Evolutionary conservation across 2,329 filamentous ascomycete species (phyloP).

Genomic region (Fusarium napiforme): DNA sequence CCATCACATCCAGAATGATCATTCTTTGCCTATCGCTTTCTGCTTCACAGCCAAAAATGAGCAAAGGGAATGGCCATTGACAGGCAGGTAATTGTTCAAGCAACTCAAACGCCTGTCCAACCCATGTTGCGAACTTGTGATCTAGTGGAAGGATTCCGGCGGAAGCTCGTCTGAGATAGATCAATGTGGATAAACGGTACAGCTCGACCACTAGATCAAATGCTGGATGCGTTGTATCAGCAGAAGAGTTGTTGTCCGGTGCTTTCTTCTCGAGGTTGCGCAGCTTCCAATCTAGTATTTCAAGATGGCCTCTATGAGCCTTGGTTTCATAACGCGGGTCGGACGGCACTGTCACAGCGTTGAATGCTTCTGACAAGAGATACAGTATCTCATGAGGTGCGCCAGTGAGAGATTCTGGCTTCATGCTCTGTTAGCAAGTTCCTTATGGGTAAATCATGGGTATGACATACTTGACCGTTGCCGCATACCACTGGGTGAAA

Average conservation of each 20-base stretch:
- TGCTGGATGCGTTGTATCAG: fast-evolving
- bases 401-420: neutral
- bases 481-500: constrained; percentile 23
- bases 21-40: constrained; percentile 32
- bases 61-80: constrained; percentile 36
- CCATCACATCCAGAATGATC: constrained; percentile 41
- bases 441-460: too few species aligned
- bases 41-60: constrained; percentile 43
- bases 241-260: fast-evolving
- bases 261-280: neutral
- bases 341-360: neutral
- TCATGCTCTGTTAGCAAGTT: neutral
- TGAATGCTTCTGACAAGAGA: constrained; percentile 26
- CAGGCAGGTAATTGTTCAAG: constrained; percentile 35
- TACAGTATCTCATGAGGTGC: constrained; percentile 22
- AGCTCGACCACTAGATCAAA: constrained; percentile 30
- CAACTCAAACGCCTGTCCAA: constrained; percentile 43
- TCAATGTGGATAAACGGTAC: constrained; percentile 42
- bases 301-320: constrained; percentile 1
- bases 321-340: neutral
- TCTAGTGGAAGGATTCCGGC: constrained; percentile 11
- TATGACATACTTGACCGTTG: neutral
- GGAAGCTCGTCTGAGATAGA: constrained; percentile 47
- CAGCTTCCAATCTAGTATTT: constrained; percentile 12
- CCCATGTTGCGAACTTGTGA: constrained; percentile 17